Conservation (phyloP, 2,329 filamentous ascomycete species). For the Colletotrichum truncatum region DNA sequence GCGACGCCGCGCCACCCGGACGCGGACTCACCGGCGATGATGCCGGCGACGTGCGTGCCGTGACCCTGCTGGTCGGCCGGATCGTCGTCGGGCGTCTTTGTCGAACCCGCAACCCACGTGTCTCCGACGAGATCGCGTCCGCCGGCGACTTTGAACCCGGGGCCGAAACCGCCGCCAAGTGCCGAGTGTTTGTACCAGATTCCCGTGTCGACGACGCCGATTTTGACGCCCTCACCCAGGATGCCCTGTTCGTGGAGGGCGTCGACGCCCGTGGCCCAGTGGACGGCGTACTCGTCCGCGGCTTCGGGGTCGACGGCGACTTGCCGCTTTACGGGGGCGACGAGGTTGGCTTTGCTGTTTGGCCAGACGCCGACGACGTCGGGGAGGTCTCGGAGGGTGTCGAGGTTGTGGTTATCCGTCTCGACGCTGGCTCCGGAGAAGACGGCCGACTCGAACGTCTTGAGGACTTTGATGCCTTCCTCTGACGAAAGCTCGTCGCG, state of each 20-base stretch:
- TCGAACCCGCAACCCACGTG: constrained; percentile 34
- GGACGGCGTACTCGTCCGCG: constrained; percentile 8
- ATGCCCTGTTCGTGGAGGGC: constrained; percentile 27
- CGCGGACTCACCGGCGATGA: constrained; percentile 37
- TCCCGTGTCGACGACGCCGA: constrained; percentile 33
- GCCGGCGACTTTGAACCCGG: constrained; percentile 51
- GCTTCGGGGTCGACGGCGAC: neutral
- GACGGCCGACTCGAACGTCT: constrained; percentile 19
- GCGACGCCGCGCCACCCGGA: constrained; percentile 35
- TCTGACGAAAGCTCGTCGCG: constrained; percentile 16
- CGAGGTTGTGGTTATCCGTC: constrained; percentile 20
- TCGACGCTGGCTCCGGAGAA: constrained; percentile 29
- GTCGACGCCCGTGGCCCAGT: constrained; percentile 33
- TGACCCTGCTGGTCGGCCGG: constrained; percentile 39
- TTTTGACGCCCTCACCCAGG: constrained; percentile 32
- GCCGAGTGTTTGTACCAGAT: constrained; percentile 29
- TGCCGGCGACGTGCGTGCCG: constrained; percentile 43
- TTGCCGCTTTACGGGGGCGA: constrained; percentile 18
- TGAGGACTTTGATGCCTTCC: constrained; percentile 17
- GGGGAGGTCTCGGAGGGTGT: constrained; percentile 14
- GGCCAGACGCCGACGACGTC: constrained; percentile 23
- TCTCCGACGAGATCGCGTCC: constrained; percentile 56
- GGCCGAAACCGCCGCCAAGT: constrained; percentile 58
- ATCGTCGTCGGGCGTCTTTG: constrained; percentile 45
- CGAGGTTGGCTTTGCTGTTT: constrained; percentile 2